Conservation (phyloP, 768 basidiomycete species). For the Pulveroboletus sp. region DNA sequence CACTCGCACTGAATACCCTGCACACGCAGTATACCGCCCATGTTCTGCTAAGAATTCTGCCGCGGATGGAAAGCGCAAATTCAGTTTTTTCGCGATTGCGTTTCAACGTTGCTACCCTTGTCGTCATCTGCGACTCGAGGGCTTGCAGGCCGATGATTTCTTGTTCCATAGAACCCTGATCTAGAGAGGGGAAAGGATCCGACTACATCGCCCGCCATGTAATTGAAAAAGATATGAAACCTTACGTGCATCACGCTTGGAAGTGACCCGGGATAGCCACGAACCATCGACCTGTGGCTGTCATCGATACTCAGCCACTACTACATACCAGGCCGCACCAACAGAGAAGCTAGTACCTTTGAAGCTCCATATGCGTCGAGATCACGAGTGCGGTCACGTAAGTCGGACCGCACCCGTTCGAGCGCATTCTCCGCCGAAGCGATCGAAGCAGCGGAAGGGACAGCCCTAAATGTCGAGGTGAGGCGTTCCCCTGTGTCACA, state of each 20-base stretch:
- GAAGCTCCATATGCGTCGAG: conserved; percentile 21
- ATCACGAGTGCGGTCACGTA: conserved; percentile 35
- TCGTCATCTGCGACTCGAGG: conserved; percentile 65
- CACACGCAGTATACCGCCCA: conserved; percentile 70
- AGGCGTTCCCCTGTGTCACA: conserved; percentile 6
- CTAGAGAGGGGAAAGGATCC: conserved; percentile 21
- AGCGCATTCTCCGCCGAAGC: conserved; percentile 56
- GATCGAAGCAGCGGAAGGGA: conserved; percentile 34
- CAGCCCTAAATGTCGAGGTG: conserved; percentile 16
- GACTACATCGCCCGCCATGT: background rate
- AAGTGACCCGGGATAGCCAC: conserved; percentile 30
- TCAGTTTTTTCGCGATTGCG: conserved; percentile 46
- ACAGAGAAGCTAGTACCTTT: conserved; percentile 20
- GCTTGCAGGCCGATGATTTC: conserved; percentile 66
- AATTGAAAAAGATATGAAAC: conserved; percentile 8
- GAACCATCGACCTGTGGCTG: conserved; percentile 25
- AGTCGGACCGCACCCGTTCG: conserved; percentile 57
- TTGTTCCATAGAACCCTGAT: conserved; percentile 40
- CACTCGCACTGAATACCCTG: conserved; percentile 59
- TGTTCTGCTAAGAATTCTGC: conserved; percentile 46
- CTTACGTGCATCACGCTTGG: conserved; percentile 33
- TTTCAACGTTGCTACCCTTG: conserved; percentile 51
- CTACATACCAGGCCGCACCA: background rate
- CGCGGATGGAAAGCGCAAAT: conserved; percentile 54
- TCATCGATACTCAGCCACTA: conserved; percentile 9